Base-by-base conservation (phyloP, 495 filamentous ascomycete genomes). In the Hypoxylon fragiforme region DNA sequence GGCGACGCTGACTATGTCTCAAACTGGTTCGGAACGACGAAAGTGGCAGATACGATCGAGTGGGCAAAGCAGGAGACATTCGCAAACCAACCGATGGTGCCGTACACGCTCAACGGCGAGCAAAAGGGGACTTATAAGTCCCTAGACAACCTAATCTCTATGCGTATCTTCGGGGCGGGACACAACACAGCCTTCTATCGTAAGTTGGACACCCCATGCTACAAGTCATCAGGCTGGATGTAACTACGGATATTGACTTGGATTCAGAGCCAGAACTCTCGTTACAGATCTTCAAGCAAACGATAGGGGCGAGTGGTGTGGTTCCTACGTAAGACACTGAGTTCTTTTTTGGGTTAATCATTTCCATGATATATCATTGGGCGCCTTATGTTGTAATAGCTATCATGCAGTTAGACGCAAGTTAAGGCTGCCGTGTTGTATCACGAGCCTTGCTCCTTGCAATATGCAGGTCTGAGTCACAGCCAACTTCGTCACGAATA, bases 1-100 rank as follows among this genome's bases (percentile, higher is more conserved):
- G 81, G 81, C 41, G 79, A 80, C 50, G 74, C 75, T 7, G 80
- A 83, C 59, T 82, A 71, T 68, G 79, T 81, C 54, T 83, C 77
- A 58, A 83, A 84, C 64, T 82, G 77, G 75, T 62, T 73, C 24
- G 81, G 81, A 19, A 67, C 51, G 8, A 63, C 73, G 7, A 67
- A 50, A 0, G 74, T 72, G 16, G 79, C 76, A 14, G 69, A 82
- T 31, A 68, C 69, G 0, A 65, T 81, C 13, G 28, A 57, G 22
- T 82, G 72, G 45, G 11, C 56, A 2, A 73, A 73, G 5, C 52
- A 65, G 11, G 41, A 64, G 1, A 53, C 68, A 1, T 84, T 83
- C 58, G 57, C 60, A 7, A 46, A 60, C 30, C 68, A 67, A 30
- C 28, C 64, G 0, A 43, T 81, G 18, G 60, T 44, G 13, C 55